A percentile compares a stretch with the other conserved stretches of the same genome.
Conservation (phyloP, 345 rosid genomes). For the Leavenworthia alabamica region DNA sequence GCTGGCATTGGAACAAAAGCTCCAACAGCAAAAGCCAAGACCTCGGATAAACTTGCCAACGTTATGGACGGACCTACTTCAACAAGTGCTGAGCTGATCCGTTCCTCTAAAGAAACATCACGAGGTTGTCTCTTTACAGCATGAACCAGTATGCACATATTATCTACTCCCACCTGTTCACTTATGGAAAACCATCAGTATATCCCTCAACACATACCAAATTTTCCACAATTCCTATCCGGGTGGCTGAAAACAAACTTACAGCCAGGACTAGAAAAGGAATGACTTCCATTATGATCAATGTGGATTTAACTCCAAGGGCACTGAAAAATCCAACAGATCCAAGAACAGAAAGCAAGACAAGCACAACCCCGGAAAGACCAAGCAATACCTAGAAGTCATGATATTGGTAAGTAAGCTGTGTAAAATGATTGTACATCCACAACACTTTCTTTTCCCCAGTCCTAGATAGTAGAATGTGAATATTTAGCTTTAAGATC, state of each 20-base stretch:
- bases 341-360: constrained; percentile 93
- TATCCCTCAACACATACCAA: constrained; percentile 9
- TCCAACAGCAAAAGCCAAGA: constrained; percentile 96
- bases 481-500: constrained; percentile 12
- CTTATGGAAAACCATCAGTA: neutral
- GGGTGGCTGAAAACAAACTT: constrained; percentile 37
- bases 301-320: constrained; percentile 82
- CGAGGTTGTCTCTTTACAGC: constrained; percentile 83
- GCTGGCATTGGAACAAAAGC: constrained; percentile 96
- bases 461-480: constrained; percentile 1
- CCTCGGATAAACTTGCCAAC: constrained; percentile 90
- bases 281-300: constrained; percentile 98
- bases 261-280: constrained; percentile 97
- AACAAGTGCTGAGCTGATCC: constrained; percentile 87
- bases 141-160: constrained; percentile 96
- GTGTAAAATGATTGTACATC: constrained; percentile 9
- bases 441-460: neutral
- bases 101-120: constrained; percentile 63
- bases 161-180: constrained; percentile 92
- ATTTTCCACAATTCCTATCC: constrained; percentile 3
- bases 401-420: constrained; percentile 10
- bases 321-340: constrained; percentile 90
- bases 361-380: constrained; percentile 89
- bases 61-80: constrained; percentile 99
- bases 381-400: constrained; percentile 74